A percentile compares a stretch with the other conserved stretches of the same genome.
These are phyloP conservation scores for Phialophora verrucosa DNA, from an alignment of 2,329 filamentous ascomycete species.

Conservation along the genomic window DNA sequence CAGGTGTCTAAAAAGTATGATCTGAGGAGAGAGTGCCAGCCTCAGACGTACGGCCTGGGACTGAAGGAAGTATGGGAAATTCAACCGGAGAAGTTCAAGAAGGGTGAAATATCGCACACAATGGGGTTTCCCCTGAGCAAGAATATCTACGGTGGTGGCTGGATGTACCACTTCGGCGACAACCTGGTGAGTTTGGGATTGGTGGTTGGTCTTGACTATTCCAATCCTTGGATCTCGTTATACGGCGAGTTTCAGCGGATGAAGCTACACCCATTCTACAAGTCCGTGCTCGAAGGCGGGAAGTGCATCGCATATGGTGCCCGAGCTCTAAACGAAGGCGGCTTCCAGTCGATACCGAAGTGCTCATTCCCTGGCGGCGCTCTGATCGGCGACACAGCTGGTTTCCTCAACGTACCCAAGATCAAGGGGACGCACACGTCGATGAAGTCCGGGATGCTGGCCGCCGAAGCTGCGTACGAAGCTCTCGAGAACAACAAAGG, in stretches of 20 bases:
- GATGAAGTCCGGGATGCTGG: constrained; percentile 96
- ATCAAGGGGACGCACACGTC: constrained; percentile 98
- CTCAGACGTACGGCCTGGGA: constrained; percentile 93
- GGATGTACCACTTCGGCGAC: constrained; percentile 99
- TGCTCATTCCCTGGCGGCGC: constrained; percentile 95
- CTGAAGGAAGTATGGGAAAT: constrained; percentile 99
- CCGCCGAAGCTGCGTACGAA: constrained; percentile 84
- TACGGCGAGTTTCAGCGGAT: constrained; percentile 98
- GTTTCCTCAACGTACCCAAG: constrained; percentile 96
- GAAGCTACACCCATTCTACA: constrained; percentile 95
- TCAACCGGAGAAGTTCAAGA: constrained; percentile 86
- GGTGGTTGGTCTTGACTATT: constrained; percentile 91
- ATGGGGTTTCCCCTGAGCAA: constrained; percentile 89
- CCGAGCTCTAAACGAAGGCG: constrained; percentile 88
- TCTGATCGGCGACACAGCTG: constrained; percentile 92
- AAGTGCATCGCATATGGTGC: constrained; percentile 98
- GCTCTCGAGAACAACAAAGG: constrained; percentile 64
- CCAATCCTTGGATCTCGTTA: constrained; percentile 94
- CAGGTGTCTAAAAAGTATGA: constrained; percentile 95
- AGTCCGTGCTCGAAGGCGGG: constrained; percentile 84
- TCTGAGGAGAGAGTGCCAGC: constrained; percentile 83
- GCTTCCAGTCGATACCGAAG: constrained; percentile 97
- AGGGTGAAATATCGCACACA: constrained; percentile 83
- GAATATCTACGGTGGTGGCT: constrained; percentile 95
- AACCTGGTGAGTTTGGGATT: constrained; percentile 92